phyloP scores from a whole-genome alignment of 495 filamentous ascomycete species.

The Hypoxylon subgilvum region DNA sequence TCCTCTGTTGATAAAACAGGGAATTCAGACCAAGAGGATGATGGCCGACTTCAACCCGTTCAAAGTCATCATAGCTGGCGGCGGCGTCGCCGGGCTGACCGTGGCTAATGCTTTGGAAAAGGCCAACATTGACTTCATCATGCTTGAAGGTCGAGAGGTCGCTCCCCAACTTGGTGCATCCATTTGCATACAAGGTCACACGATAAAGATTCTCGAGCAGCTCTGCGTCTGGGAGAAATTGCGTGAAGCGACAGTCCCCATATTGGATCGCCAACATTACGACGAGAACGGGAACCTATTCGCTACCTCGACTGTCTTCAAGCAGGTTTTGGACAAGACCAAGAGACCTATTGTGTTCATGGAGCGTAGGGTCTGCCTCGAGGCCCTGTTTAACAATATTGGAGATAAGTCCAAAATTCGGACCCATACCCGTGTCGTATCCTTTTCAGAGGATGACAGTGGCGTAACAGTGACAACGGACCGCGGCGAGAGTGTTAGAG shows the following conservation, averaged over 20 bases:
- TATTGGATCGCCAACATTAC: constrained; percentile 21
- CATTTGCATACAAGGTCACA: constrained; percentile 37
- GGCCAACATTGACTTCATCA: constrained; percentile 49
- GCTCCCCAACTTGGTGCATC: constrained; percentile 49
- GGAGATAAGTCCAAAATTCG: constrained; percentile 28
- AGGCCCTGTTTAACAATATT: constrained; percentile 24
- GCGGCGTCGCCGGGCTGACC: constrained; percentile 52
- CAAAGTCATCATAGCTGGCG: constrained; percentile 57
- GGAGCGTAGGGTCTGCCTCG: constrained; percentile 26
- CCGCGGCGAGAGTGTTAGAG: constrained; percentile 25
- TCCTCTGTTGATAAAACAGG: too few relatives aligned
- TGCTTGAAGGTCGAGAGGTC: constrained; percentile 54
- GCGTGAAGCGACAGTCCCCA: constrained; percentile 12
- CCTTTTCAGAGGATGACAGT: constrained; percentile 20
- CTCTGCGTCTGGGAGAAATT: constrained; percentile 46
- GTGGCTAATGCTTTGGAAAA: constrained; percentile 48
- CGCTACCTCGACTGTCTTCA: constrained; percentile 25
- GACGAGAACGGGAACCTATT: constrained; percentile 24
- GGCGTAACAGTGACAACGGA: constrained; percentile 31
- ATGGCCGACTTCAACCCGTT: constrained; percentile 37
- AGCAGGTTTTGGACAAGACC: constrained; percentile 13
- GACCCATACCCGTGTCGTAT: constrained; percentile 12
- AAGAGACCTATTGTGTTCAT: constrained; percentile 13
- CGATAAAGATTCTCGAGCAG: constrained; percentile 54
- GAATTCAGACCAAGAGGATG: too few relatives aligned